phyloP scores from a whole-genome alignment of 1,284 basidiomycete genomes.

The Puccinia polysora region DNA sequence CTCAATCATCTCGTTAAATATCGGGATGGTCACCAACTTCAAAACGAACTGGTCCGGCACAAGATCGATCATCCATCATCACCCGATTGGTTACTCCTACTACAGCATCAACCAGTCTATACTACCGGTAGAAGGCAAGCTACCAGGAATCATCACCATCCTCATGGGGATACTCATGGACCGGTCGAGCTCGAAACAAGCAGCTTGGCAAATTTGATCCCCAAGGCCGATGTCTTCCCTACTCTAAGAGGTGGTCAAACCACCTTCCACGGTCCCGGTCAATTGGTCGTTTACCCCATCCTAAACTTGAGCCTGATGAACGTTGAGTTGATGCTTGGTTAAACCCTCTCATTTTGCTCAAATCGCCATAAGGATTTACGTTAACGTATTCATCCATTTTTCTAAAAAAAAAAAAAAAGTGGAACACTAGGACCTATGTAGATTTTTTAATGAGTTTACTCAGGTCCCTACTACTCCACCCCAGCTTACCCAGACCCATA shows the following conservation, averaged over 20 bases:
- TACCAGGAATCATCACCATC: neutral
- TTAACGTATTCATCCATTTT: neutral
- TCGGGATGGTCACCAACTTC: conserved; percentile 8
- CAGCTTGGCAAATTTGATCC: neutral
- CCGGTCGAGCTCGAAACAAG: conserved; percentile 9
- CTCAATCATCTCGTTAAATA: conserved; percentile 18
- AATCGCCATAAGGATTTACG: neutral
- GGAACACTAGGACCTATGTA: conserved; percentile 57
- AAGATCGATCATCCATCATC: conserved; percentile 22
- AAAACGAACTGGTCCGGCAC: conserved; percentile 31
- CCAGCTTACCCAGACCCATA: conserved; percentile 39
- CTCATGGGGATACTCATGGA: neutral
- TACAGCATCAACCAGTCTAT: conserved; percentile 38
- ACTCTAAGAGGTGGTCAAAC: conserved; percentile 72
- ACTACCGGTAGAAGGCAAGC: conserved; percentile 30
- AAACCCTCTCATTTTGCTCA: neutral
- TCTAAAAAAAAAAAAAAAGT: conserved; percentile 45
- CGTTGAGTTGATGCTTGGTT: conserved; percentile 58
- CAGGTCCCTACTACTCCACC: conserved; percentile 50
- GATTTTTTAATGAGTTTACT: conserved; percentile 55
- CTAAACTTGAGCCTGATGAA: conserved; percentile 68
- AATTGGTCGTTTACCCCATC: conserved; percentile 91
- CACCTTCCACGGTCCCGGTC: conserved; percentile 96
- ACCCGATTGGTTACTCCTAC: conserved; percentile 32
- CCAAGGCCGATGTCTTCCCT: conserved; percentile 4